Conservation (phyloP, 2,329 filamentous ascomycete genomes). For the Aspergillus versicolor region DNA sequence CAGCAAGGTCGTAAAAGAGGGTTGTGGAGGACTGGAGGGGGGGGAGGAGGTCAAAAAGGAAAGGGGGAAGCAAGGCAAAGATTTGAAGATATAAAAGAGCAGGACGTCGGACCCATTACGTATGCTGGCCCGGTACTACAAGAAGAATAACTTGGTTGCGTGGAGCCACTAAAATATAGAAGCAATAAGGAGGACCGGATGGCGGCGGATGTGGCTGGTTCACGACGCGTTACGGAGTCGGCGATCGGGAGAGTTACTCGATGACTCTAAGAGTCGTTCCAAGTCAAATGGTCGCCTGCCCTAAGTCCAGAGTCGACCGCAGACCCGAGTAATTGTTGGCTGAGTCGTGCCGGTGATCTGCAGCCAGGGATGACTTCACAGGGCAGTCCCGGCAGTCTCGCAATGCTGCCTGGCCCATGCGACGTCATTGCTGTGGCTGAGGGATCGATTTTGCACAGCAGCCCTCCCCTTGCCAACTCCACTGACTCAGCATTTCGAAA, state of each 20-base stretch:
- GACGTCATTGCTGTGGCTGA: conserved; percentile 6
- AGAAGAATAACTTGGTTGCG: not conserved
- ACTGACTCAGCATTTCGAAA: not conserved
- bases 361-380: conserved; percentile 9
- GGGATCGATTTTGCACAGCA: not conserved
- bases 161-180: not conserved
- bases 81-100: not conserved
- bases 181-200: not conserved
- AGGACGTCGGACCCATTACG: not conserved
- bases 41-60: not conserved
- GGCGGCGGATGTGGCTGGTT: conserved; percentile 14
- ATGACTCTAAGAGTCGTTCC: not conserved
- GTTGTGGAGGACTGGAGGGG: not conserved
- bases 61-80: not conserved
- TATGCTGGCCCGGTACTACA: not conserved
- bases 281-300: not conserved
- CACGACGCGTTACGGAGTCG: not conserved
- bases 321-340: not conserved
- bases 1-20: not conserved
- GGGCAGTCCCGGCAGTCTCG: too few relatives aligned
- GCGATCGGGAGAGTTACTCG: not conserved
- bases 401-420: too few relatives aligned
- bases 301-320: not conserved
- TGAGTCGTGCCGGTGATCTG: not conserved
- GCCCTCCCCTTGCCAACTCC: not conserved